Evolutionary conservation across 208 protist genomes (phyloP).

Genomic region (Leishmania aethiopica): DNA sequence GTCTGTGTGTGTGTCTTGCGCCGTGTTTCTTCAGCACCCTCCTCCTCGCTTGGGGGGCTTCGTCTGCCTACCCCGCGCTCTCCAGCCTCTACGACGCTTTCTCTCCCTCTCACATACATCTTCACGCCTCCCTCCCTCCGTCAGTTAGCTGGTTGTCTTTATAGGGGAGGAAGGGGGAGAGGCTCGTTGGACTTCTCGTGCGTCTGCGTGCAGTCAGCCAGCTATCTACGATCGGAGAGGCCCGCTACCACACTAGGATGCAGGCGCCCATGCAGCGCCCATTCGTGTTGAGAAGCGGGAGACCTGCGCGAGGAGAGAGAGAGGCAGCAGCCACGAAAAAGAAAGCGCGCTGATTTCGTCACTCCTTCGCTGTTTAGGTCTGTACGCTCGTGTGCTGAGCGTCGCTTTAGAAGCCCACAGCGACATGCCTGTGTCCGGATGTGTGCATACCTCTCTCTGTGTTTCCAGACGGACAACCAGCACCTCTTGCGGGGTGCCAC

Average conservation of each 20-base stretch:
- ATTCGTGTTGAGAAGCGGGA: background rate
- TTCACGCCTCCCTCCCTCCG: background rate
- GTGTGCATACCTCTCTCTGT: background rate
- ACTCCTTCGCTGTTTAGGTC: background rate
- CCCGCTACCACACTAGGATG: background rate
- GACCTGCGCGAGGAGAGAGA: background rate
- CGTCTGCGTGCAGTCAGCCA: background rate
- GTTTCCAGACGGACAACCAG: background rate
- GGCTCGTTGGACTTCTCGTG: background rate
- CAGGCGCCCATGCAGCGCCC: background rate
- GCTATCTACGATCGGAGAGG: background rate
- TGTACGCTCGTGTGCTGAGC: background rate
- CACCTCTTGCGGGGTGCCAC: background rate
- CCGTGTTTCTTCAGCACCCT: too few relatives aligned
- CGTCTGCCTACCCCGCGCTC: background rate
- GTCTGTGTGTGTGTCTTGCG: background rate
- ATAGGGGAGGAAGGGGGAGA: too few relatives aligned
- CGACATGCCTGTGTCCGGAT: too few relatives aligned
- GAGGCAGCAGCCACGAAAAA: background rate
- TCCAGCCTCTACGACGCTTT: background rate
- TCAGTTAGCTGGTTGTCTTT: background rate
- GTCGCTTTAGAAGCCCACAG: background rate
- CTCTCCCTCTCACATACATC: background rate
- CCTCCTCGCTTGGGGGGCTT: background rate
- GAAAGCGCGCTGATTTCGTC: background rate